Base-by-base conservation (phyloP, 208 protist genomes). In the Porcisia hertigi region DNA sequence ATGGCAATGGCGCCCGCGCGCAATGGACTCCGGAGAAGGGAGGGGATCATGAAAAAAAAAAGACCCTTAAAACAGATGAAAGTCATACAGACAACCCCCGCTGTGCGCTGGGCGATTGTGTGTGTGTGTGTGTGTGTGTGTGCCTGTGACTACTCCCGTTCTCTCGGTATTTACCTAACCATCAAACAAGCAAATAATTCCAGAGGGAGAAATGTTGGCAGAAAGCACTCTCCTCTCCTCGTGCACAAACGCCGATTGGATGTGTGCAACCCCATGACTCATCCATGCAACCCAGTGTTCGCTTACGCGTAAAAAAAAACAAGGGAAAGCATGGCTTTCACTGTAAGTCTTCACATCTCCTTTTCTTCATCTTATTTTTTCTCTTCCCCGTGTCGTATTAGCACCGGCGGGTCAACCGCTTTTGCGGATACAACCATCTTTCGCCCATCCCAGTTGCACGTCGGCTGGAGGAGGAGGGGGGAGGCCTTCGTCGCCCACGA, bases 1-100 rank as follows among this genome's bases (percentile, higher is more conserved):
- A 8, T 4, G 57, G 57, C 57, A 39, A 30, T 62, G 57, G 25
- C 57, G 14, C 30, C 30, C 30, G 39, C 16, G n/a, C 55, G 71
- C 20, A 52, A 30, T 34, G 30, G 55, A 77, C 55, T 3, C 14
- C 34, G 58, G 34, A 64, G 58, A 39, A n/a, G 23, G 73, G 73
- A 70, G 5, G 39, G 47, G 5, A 5, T 52, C 47, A 14, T 52
- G 47, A 52, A 52, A 52, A 52, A 52, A 52, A 52, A 52, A 52
- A 49, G 45, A 49, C 45, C 30, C 30, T 30, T 30, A 30, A 30
- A 30, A 30, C 30, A 30, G 30, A 30, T 30, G 30, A 30, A 30
- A 30, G 30, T 30, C 30, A 30, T 30, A 52, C 47, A 12, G 47
- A 52, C 47, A 52, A 52, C 47, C 47, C 47, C 47, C 5, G 47